Evolutionary conservation across 2,329 filamentous ascomycete genomes (phyloP).

Genomic region (Paraphoma chrysanthemicola): DNA sequence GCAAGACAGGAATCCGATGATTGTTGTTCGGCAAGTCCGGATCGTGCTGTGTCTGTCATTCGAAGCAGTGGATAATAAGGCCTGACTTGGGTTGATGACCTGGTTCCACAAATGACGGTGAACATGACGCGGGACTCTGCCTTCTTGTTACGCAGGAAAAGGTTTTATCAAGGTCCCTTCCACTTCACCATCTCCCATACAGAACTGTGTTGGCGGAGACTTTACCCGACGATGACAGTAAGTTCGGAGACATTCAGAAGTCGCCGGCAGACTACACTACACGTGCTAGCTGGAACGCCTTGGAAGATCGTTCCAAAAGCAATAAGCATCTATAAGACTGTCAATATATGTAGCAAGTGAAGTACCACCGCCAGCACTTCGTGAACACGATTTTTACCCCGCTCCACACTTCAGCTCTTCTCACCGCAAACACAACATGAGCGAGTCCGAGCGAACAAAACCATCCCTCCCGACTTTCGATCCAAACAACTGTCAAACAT

Average conservation of each 20-base stretch:
- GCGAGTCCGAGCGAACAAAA: constrained; percentile 6
- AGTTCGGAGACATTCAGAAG: constrained; percentile 1
- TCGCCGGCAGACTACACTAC: not conserved
- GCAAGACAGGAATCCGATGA: too few relatives aligned
- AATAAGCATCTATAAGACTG: not conserved
- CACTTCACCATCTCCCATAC: not conserved
- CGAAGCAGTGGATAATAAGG: too few relatives aligned
- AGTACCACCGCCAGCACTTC: not conserved
- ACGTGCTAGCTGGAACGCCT: too few relatives aligned
- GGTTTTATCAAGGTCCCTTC: not conserved
- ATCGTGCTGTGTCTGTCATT: too few relatives aligned
- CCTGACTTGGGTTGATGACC: too few relatives aligned
- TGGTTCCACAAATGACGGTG: too few relatives aligned
- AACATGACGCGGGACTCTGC: not conserved
- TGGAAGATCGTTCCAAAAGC: not conserved
- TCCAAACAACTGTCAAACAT: constrained; percentile 41
- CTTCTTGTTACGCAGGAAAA: not conserved
- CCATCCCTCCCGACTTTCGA: constrained; percentile 23
- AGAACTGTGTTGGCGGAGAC: not conserved
- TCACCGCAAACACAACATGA: constrained; percentile 17
- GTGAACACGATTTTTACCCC: not conserved
- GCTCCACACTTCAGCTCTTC: not conserved
- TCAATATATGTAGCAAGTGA: not conserved
- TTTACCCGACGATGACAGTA: not conserved
- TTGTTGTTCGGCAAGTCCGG: too few relatives aligned